Evolutionary conservation across 2,329 filamentous ascomycete genomes (phyloP), one percentile per base, ranked within the genome.

Genomic region (Colletotrichum noveboracense): DNA sequence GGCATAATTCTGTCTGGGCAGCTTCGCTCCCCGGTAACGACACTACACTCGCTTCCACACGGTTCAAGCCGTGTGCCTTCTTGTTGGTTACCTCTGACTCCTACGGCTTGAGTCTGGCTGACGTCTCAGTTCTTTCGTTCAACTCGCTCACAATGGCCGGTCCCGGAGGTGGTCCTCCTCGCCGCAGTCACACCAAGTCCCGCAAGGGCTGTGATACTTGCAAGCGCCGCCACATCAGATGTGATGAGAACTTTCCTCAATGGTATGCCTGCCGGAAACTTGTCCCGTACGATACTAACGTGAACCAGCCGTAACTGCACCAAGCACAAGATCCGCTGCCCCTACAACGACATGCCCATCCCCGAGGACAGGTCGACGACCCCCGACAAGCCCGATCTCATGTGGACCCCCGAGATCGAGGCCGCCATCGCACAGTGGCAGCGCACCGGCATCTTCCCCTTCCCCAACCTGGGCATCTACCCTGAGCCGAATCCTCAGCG

Each of bases 141-240:
- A 83, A 80, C 85, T 85, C 81, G 58, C 56, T 81, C 80, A 84
- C 85, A 90, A 98, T 98, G 96, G 95, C 96, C 88, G 95, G 96
- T 87, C 95, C 95, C 83, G 96, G 96, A 87, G 96, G 96, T 90
- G 96, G 96, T 89, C 96, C 96, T 85, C 96, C 96, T 84, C 91
- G 92, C 84, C 89, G 92, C 84, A 98, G 96, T 89, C 97, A 99
- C 89, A 99, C 97, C 84, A 99, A 99, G 89, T 98, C 96, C 81
- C 94, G 97, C 83, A 98, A 98, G 88, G 97, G 97, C 78, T 99
- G 97, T 90, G 96, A 97, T 82, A 98, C 96, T 77, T 99, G 97
- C 91, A 99, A 99, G 87, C 94, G 94, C 84, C 93, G 97, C 84
- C 97, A 99, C 86, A 99, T 99, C 84, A 92, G 97, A 81, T 99